Base-by-base conservation (phyloP, 805 yeast genomes). In the Barnettozyma californica region DNA sequence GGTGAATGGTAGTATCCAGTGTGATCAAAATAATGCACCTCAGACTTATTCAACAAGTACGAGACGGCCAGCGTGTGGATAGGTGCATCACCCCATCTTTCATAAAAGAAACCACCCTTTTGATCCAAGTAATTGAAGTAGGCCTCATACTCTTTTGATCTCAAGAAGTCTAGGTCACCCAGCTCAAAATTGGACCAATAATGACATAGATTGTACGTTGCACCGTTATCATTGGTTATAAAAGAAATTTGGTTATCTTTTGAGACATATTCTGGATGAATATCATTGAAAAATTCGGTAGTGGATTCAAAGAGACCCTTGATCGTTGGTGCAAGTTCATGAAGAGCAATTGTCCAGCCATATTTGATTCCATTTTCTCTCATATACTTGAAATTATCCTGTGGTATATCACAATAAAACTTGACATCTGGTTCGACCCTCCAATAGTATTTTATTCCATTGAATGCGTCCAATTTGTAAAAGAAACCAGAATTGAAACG, bases 41-140 rank as follows among this genome's bases (percentile, higher is more conserved):
- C 77, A 27, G 70, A 67, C 56, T 73, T 71, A 52, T 79, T 74
- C 44, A 83, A 64, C 58, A 85, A 73, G 42, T 83, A 67, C 1
- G 89, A 68, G 2, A 80, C 86, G 5, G 87, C 95, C 44, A 87
- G 74, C 1, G 95, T 78, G 67, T 87, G 95, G n/a, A 87, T 78
- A 4, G 95, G 95, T 0, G 95, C 96, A 67, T 88, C 96, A 19
- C 96, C 96, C 95, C 96, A 88, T 55, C 96, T 74, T 68, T 88
- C 94, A 61, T 86, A 85, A 64, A 79, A 87, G 63, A 87, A 87
- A 1, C 95, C 95, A 49, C 95, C 95, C 3, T 77, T 63, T 42
- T 65, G 51, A 61, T 87, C 95, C 41, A 87, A 68, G 61, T 69
- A 68, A 20, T 84, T 70, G 62, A 86, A 86, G 66, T 76, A 84